Evolutionary conservation across 73 alveolate genomes (phyloP), one percentile per base, ranked within the genome.

Genomic region (Paramecium biaurelia): DNA sequence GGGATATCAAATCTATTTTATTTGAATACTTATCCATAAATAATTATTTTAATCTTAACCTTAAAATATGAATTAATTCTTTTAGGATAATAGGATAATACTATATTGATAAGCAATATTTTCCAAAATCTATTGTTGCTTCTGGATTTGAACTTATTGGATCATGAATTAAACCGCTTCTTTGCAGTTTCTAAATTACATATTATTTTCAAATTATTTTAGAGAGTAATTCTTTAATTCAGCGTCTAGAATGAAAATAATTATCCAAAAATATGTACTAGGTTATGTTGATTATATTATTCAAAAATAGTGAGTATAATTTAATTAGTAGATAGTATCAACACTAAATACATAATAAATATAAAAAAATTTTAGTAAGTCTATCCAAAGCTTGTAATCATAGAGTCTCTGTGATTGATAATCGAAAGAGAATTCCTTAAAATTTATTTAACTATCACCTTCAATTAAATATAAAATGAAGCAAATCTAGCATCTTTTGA

Each of bases 331-430:
- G 7, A 42, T 79, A 20, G 76, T 26, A 5, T 58, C 47, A 1
- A 79, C 23, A 43, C 90, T 79, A 72, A 79, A 79, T 21, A 63
- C 43, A 47, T 79, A 79, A 45, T 79, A 79, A 14, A 79, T 79
- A 23, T 79, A 79, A 5, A 79, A 57, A 47, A 79, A 79, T 34
- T 26, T 23, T 11, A 79, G 4, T 32, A 23, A 3, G 6, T 26
- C 70, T 20, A 41, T 18, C 43, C 90, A n/a, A 10, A 79, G 47
- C 32, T 47, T 79, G 32, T 10, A 79, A 45, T 79, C 90, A 79
- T 79, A 79, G 24, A 15, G 23, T 14, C 6, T 47, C 58, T 47
- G 58, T 47, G 23, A 47, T 47, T 47, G 58, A 47, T 47, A 47
- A 47, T 47, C 24, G 18, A 47, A 24, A 24, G 21, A 47, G 58